phyloP scores from a whole-genome alignment of 768 basidiomycete genomes.

The Xerocomellus intermedius region DNA sequence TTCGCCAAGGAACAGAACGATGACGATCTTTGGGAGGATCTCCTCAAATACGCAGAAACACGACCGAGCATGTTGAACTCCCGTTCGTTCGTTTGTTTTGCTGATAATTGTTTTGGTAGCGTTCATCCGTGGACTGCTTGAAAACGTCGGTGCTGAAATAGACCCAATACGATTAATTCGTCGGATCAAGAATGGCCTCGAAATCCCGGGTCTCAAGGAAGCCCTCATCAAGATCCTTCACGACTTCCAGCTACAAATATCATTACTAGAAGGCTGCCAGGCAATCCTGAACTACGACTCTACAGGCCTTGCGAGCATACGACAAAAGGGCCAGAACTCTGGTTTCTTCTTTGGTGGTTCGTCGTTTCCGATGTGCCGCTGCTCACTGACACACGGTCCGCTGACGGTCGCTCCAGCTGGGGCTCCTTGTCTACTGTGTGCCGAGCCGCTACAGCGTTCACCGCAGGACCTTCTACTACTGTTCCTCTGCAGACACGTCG shows the following conservation, averaged over 20 bases:
- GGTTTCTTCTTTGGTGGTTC: slow-evolving; percentile 78
- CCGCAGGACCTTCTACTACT: slow-evolving; percentile 64
- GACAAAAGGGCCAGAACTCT: slow-evolving; percentile 74
- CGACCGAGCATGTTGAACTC: slow-evolving; percentile 61
- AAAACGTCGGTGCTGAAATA: slow-evolving; percentile 96
- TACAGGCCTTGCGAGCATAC: slow-evolving; percentile 59
- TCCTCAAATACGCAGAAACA: slow-evolving; percentile 91
- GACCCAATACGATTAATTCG: slow-evolving; percentile 92
- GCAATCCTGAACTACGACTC: slow-evolving; percentile 84
- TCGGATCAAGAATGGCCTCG: slow-evolving; percentile 92
- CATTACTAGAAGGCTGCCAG: slow-evolving; percentile 89
- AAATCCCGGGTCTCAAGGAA: slow-evolving; percentile 92
- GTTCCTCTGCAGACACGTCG: slow-evolving; percentile 86
- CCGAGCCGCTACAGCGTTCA: slow-evolving; percentile 52
- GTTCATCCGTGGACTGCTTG: slow-evolving; percentile 92
- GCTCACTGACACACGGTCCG: not conserved
- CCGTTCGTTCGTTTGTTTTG: not conserved
- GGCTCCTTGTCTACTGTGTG: slow-evolving; percentile 66
- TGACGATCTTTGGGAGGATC: slow-evolving; percentile 96
- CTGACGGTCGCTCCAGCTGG: slow-evolving; percentile 44
- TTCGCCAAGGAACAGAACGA: slow-evolving; percentile 98
- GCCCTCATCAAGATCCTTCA: slow-evolving; percentile 96
- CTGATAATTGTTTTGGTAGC: slow-evolving; percentile 40
- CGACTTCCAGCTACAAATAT: slow-evolving; percentile 93
- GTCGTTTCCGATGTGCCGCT: slow-evolving; percentile 23